These are phyloP conservation scores for Vanrija sp. DNA, from an alignment of 1,284 basidiomycete genomes.

Conservation along the genomic window DNA sequence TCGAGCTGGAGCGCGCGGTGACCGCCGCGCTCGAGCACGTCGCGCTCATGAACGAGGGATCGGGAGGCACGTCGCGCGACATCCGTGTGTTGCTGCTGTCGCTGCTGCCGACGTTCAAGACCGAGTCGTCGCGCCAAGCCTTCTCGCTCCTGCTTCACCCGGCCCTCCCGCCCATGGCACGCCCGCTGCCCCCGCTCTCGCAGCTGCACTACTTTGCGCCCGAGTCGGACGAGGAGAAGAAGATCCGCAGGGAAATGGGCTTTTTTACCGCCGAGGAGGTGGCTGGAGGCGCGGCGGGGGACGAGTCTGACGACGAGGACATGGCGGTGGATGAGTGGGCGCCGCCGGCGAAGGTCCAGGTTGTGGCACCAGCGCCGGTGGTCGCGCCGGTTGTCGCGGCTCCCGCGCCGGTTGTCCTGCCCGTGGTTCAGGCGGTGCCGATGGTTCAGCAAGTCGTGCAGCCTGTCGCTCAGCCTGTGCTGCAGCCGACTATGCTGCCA, in stretches of 20 bases:
- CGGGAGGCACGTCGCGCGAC: slow-evolving; percentile 14
- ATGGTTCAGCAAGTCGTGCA: background rate
- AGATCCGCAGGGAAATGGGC: slow-evolving; percentile 30
- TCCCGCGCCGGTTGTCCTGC: background rate
- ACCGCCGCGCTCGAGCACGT: slow-evolving; percentile 10
- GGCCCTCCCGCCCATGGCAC: slow-evolving; percentile 30
- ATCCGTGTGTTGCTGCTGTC: slow-evolving; percentile 11
- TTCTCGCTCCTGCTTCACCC: slow-evolving; percentile 35
- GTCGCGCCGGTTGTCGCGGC: background rate
- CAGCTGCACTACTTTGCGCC: slow-evolving; percentile 36
- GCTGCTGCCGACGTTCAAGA: slow-evolving; percentile 6
- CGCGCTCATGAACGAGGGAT: slow-evolving; percentile 3
- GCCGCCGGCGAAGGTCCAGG: background rate
- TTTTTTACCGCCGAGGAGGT: slow-evolving; percentile 12
- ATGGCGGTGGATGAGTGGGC: slow-evolving; percentile 9
- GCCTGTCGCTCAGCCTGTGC: background rate
- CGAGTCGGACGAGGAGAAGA: slow-evolving; percentile 38
- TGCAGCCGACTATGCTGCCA: background rate
- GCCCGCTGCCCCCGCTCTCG: slow-evolving; percentile 31
- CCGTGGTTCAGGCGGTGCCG: background rate
- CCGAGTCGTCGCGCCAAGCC: background rate
- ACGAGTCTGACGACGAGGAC: slow-evolving; percentile 11
- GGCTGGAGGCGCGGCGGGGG: slow-evolving; percentile 11
- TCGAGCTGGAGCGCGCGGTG: background rate
- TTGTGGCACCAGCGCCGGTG: background rate